Percentiles rank a stretch among this genome's conserved stretches.
These are phyloP conservation scores for Mortierella sp. DNA, from an alignment of 371 early-diverging fungal species.

Conservation along the genomic window DNA sequence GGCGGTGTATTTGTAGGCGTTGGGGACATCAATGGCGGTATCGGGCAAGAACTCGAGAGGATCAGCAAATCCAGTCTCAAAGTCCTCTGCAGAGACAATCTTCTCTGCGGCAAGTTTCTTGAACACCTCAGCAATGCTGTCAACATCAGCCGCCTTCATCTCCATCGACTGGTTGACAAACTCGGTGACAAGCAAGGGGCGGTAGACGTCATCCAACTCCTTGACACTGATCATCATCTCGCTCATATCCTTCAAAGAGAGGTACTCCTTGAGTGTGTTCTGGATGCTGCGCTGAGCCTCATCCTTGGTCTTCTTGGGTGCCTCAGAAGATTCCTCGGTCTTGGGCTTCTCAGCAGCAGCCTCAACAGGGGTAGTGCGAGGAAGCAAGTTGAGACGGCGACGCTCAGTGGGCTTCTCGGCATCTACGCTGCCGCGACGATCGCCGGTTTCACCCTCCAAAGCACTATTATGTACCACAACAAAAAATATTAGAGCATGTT, in stretches of 20 bases:
- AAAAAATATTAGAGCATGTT: not conserved
- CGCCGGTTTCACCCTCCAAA: constrained; percentile 61
- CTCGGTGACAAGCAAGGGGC: constrained; percentile 61
- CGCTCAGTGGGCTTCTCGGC: constrained; percentile 61
- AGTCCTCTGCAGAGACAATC: constrained; percentile 60
- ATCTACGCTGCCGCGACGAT: constrained; percentile 58
- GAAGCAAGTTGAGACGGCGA: constrained; percentile 61
- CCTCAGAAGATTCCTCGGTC: constrained; percentile 34
- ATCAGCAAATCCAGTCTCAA: constrained; percentile 69
- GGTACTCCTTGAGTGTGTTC: constrained; percentile 81
- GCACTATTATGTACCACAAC: constrained; percentile 52
- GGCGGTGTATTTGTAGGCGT: constrained; percentile 78
- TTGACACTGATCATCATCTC: constrained; percentile 77
- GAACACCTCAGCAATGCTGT: constrained; percentile 69
- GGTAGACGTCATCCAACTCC: constrained; percentile 75
- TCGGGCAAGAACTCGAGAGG: constrained; percentile 82
- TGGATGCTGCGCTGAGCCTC: constrained; percentile 73
- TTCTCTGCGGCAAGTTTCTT: constrained; percentile 62
- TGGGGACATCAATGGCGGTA: constrained; percentile 86
- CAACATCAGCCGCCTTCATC: constrained; percentile 71
- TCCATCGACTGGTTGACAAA: constrained; percentile 70
- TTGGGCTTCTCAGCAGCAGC: constrained; percentile 36
- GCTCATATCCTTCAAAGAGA: constrained; percentile 67
- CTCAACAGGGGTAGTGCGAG: constrained; percentile 53
- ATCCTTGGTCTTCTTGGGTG: constrained; percentile 69